Evolutionary conservation across 768 basidiomycete species (phyloP).

Genomic region (Cystobasidium tubakii): DNA sequence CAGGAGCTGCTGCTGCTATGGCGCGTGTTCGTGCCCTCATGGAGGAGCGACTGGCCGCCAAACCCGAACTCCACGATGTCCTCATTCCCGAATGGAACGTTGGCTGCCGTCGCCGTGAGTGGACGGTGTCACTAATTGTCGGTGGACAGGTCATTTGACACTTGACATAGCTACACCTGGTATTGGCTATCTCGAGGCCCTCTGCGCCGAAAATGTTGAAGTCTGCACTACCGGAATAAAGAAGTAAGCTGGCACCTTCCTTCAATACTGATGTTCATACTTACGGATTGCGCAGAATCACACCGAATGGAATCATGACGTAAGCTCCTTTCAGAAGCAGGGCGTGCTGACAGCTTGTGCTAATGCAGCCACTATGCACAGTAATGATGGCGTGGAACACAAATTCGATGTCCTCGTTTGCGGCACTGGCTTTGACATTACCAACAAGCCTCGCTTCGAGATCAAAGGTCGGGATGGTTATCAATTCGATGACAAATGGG

Average conservation of each 20-base stretch:
- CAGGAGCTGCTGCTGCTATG: conserved; percentile 1
- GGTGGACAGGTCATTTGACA: background rate
- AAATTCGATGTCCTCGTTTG: conserved; percentile 39
- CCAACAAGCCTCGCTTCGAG: conserved; percentile 27
- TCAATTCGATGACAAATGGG: conserved; percentile 33
- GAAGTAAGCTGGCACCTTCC: background rate
- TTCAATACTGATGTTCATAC: no score
- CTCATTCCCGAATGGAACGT: conserved; percentile 34
- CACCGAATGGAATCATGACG: conserved; percentile 28
- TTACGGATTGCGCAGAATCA: background rate
- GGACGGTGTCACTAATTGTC: no score
- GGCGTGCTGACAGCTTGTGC: background rate
- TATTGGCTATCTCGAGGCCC: conserved; percentile 34
- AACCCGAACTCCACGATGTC: conserved; percentile 12
- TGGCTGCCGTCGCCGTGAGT: conserved; percentile 23
- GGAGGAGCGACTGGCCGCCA: conserved; percentile 9
- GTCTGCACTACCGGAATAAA: conserved; percentile 21
- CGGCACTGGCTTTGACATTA: conserved; percentile 41
- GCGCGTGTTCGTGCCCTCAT: conserved; percentile 4
- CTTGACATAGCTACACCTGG: conserved; percentile 22
- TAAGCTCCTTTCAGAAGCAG: background rate
- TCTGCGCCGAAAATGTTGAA: conserved; percentile 25
- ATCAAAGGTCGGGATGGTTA: conserved; percentile 22
- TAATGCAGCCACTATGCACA: background rate
- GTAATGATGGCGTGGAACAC: conserved; percentile 29